Evolutionary conservation across 139 green algal genomes (phyloP), one percentile per base, ranked within the genome.

Genomic region (Coccomyxa sp.): DNA sequence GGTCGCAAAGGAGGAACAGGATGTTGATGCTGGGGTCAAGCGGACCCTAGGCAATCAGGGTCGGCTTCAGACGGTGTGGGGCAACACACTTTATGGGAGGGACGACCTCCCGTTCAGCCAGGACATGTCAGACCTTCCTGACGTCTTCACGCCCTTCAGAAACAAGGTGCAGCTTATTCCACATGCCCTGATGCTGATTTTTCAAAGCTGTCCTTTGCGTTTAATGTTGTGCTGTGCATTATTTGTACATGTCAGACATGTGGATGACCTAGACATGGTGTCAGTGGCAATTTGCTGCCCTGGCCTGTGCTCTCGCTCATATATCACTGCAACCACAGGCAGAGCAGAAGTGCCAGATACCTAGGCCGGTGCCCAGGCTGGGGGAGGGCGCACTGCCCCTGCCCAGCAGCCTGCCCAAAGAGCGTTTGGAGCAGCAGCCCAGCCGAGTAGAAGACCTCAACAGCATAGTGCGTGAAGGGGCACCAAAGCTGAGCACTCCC

Each of bases 91-190:
- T 81, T 98, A 95, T 82, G 94, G 98, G 83, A 50, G 87, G 37
- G 92, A 96, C 39, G 96, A 99, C 83, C 76, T 99, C n/a, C 94
- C 95, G 9, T 98, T 95, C 75, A 70, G 54, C 8, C 72, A 78
- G 58, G 86, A 87, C 55, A 77, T 94, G 75, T 64, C 40, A 3
- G 81, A 89, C 81, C 76, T 94, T 81, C 89, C 92, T 9, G 92
- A 97, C 74, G 89, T 95, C 1, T 99, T 98, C 91, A 98, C 95
- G 0, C 93, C 92, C n/a, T 98, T 97, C 86, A 90, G 84, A 55
- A 88, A 96, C 2, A 93, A 94, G 84, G 88, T 88, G 39, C n/a
- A 75, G 55, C 50, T 64, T 18, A 64, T 64, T 64, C 14, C 18
- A 64, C 50, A 64, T 64, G 50, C 14, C 18, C 18, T 18, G 50